phyloP scores from a whole-genome alignment of 2,329 filamentous ascomycete genomes.

The Huntiella decipiens region DNA sequence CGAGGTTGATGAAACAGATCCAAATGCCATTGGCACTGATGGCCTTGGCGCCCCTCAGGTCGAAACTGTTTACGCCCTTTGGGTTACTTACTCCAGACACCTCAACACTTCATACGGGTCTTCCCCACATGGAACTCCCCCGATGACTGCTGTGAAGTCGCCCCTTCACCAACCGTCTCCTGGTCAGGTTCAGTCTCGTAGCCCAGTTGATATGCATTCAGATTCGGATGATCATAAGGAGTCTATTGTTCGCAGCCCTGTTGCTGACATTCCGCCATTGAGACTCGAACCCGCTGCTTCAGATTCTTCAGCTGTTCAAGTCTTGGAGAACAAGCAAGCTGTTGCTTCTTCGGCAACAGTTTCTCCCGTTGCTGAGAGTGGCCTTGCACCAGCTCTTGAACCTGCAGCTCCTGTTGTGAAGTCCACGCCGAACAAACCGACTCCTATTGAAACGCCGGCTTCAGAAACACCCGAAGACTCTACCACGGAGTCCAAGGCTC shows the following conservation, averaged over 20 bases:
- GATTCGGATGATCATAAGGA: slow-evolving; percentile 10
- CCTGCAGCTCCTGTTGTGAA: background rate
- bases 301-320: background rate
- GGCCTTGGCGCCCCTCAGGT: slow-evolving; percentile 26
- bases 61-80: slow-evolving; percentile 83
- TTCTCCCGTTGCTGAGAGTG: too few species aligned
- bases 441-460: background rate
- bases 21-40: slow-evolving; percentile 1
- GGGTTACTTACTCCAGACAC: slow-evolving; percentile 92
- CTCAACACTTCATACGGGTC: slow-evolving; percentile 52
- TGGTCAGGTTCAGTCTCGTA: slow-evolving; percentile 32
- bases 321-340: too few species aligned
- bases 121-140: slow-evolving; percentile 35
- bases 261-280: slow-evolving; percentile 1
- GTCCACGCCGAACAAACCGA: background rate
- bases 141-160: slow-evolving; percentile 45
- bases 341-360: too few species aligned
- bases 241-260: slow-evolving; percentile 18
- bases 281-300: slow-evolving; percentile 2
- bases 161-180: slow-evolving; percentile 64
- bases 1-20: slow-evolving; percentile 36
- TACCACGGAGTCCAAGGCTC: background rate
- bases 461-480: background rate
- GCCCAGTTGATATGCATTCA: slow-evolving; percentile 10
- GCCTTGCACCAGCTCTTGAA: background rate